Evolutionary conservation across 176 grass and related monocot genomes (phyloP), one percentile per base, ranked within the genome.

Genomic region (Miscanthus lutarioriparius): DNA sequence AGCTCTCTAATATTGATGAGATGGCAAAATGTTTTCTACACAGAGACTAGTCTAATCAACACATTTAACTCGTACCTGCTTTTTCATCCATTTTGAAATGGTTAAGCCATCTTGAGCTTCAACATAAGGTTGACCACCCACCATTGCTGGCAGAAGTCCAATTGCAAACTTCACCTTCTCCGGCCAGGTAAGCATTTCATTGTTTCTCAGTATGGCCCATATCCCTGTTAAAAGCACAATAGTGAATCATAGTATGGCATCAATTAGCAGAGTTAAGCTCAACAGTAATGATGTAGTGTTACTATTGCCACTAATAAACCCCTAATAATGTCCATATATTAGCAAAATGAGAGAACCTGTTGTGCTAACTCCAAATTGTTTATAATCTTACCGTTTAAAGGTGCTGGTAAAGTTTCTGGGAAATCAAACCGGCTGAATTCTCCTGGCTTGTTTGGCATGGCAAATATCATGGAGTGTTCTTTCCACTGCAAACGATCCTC

Each of bases 401-500:
- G 96, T 12, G 96, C 96, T 79, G 96, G 93, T 56, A 98, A 87
- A 89, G 79, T 51, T 83, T 95, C 96, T 75, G 83, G 93, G 81
- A 98, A 98, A 90, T 98, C 96, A 88, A 98, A 98, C 66, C 96
- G 91, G 72, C 93, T 95, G 74, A 94, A 98, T 86, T 95, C 86
- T 81, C 96, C 96, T 87, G 93, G 96, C 49, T 95, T 95, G 75
- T 94, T 90, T 25, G 93, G 96, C 96, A 98, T 94, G 33, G 96
- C 96, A 87, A 98, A 98, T 82, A 98, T 94, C 96, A 98, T 98
- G 32, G 96, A 98, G 86, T 98, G 96, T 53, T 98, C 96, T 79
- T 98, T 98, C 96, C 96, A 98, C 85, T 98, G 96, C 81, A 98
- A 92, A 64, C 96, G 92, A 81, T 98, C 96, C 82, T 89, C 91